These are phyloP conservation scores for Aspergillus coremiiformis DNA, from an alignment of 495 filamentous ascomycete species.

Conservation along the genomic window DNA sequence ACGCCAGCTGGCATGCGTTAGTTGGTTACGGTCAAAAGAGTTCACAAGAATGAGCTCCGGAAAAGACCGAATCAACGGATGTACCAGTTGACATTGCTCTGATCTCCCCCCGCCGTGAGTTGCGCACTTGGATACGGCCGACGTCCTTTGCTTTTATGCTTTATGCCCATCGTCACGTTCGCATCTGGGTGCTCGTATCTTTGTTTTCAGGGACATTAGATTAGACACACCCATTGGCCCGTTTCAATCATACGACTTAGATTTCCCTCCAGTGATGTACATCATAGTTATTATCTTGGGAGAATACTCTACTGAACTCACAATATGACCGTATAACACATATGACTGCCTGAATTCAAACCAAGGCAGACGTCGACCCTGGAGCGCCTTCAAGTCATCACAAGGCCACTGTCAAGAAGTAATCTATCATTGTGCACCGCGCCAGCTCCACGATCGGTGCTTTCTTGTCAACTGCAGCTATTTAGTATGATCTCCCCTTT, in stretches of 20 bases:
- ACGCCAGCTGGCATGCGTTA: neutral
- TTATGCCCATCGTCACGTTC: neutral
- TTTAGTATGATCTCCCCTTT: too few relatives aligned
- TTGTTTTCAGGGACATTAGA: neutral
- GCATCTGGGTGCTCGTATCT: neutral
- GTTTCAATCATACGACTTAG: neutral
- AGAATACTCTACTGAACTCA: too few relatives aligned
- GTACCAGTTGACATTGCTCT: neutral
- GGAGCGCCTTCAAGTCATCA: too few relatives aligned
- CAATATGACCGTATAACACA: too few relatives aligned
- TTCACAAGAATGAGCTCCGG: neutral
- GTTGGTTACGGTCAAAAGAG: neutral
- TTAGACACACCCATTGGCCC: neutral
- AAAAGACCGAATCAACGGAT: neutral
- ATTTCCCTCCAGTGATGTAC: conserved; percentile 11
- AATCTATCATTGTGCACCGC: too few relatives aligned
- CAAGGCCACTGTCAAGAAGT: too few relatives aligned
- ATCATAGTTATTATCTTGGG: too few relatives aligned
- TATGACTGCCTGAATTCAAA: too few relatives aligned
- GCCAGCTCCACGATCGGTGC: too few relatives aligned
- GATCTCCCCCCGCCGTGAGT: neutral
- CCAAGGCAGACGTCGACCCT: too few relatives aligned
- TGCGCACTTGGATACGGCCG: neutral
- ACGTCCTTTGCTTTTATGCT: neutral
- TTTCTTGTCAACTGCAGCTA: too few relatives aligned